Base-by-base conservation (phyloP, 2,329 filamentous ascomycete genomes). In the Xylariales sp. region DNA sequence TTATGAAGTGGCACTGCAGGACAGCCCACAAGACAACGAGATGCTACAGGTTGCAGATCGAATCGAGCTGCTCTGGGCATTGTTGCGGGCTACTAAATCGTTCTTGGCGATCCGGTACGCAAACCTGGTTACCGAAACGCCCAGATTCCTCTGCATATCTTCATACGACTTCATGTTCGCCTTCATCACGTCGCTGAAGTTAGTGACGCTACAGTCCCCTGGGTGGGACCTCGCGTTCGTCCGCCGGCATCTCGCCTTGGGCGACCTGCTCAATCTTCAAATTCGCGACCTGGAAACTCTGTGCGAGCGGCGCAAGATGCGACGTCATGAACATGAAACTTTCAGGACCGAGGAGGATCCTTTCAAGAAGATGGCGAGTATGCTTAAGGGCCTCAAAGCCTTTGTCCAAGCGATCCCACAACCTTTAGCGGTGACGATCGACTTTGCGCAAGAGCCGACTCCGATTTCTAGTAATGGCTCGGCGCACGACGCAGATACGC, bases 91-190 rank as follows among this genome's bases (percentile, higher is more conserved):
- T 3, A 60, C 67, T 12, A 59, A 60, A 32, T 49, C 55, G 4
- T 70, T 69, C 43, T 61, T 74, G 42, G 46, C 36, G n/a, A 48
- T 50, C 29, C 50, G 55, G 3, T 57, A 57, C 36, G 29, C 38
- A 2, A 4, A 42, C 7, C 34, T 43, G 4, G 16, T 43, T 14
- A 52, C 20, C 2, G 57, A 62, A 13, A 50, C 53, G 20, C 69
- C 67, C 15, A 59, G 57, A 12, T 69, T 66, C 40, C 53, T 67
- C 12, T 64, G 63, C 47, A 58, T 73, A 37, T 60, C 61, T 12
- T 62, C 65, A 7, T 72, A 67, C 16, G 71, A 74, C 48, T 62
- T 69, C 31, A 60, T 69, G 34, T 74, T 66, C 45, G 59, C 62
- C 20, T 61, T 73, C 45, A 60, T 75, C 44, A 65, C 61, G 1